Percentiles rank a stretch among this genome's conserved stretches.
Evolutionary conservation across 1,284 basidiomycete species (phyloP).

Genomic region (Cryptococcus maquisensis): DNA sequence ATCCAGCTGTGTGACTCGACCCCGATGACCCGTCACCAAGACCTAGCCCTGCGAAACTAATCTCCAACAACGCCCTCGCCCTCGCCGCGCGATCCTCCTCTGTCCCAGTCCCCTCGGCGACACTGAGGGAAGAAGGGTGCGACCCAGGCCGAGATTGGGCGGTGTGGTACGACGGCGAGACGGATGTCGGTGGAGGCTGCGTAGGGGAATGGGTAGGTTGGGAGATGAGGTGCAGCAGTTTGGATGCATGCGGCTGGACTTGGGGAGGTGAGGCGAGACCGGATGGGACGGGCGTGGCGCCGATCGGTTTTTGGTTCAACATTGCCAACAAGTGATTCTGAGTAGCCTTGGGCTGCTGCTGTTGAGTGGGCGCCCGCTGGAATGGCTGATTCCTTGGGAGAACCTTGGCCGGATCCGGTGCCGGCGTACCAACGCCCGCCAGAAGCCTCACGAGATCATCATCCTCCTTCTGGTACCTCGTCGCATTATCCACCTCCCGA

Average conservation of each 20-base stretch:
- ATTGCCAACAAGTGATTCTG: constrained; percentile 22
- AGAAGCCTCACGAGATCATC: constrained; percentile 35
- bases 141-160: neutral
- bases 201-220: neutral
- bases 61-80: constrained; percentile 30
- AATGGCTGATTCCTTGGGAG: neutral
- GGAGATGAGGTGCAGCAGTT: constrained; percentile 25
- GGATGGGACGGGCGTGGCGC: neutral
- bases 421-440: constrained; percentile 20
- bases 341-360: constrained; percentile 1
- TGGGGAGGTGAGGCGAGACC: neutral
- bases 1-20: neutral
- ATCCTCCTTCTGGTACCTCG: constrained; percentile 29
- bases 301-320: constrained; percentile 16
- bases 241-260: constrained; percentile 25
- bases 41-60: constrained; percentile 23
- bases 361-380: too few species aligned
- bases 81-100: constrained; percentile 19
- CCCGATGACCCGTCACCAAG: constrained; percentile 16
- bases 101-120: constrained; percentile 6
- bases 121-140: neutral
- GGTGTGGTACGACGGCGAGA: neutral
- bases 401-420: neutral
- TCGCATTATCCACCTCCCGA: neutral
- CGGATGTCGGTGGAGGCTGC: neutral